phyloP scores from a whole-genome alignment of 805 yeast genomes.

The Wickerhamiella lipophila region DNA sequence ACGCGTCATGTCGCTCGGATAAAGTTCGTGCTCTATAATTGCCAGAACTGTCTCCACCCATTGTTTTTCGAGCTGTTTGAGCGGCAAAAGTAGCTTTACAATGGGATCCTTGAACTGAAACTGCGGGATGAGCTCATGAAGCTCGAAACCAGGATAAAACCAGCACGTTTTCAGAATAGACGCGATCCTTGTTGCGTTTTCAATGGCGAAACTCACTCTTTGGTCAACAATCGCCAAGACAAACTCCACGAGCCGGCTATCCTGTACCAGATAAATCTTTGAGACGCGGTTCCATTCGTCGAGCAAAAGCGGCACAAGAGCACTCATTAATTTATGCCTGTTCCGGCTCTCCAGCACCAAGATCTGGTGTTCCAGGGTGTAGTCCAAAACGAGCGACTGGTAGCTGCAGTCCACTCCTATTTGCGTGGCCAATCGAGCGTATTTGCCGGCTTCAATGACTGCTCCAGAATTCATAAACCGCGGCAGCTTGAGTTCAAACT shows the following conservation, averaged over 20 bases:
- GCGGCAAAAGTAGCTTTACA: not conserved
- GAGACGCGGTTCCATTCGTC: constrained; percentile 15
- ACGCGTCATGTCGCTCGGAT: not conserved
- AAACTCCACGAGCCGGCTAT: constrained; percentile 16
- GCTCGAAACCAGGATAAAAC: not conserved
- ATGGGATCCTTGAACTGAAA: not conserved
- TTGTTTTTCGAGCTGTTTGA: not conserved
- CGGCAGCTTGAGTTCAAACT: constrained; percentile 8
- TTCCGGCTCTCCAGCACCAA: not conserved
- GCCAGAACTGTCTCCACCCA: not conserved
- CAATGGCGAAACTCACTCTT: not conserved
- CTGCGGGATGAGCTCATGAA: not conserved
- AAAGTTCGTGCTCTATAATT: not conserved
- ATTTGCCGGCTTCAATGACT: not conserved
- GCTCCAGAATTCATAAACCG: not conserved
- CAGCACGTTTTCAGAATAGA: not conserved
- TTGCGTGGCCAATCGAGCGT: constrained; percentile 2
- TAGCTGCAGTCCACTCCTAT: not conserved
- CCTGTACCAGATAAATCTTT: constrained; percentile 17
- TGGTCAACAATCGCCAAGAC: not conserved
- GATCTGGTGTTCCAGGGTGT: not conserved
- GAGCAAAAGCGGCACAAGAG: constrained; percentile 9
- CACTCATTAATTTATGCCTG: constrained; percentile 2
- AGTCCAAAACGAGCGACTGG: not conserved
- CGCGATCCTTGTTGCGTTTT: not conserved